A percentile compares a stretch with the other conserved stretches of the same genome.
phyloP scores from a whole-genome alignment of 345 rosid species.

The Ricinus communis region DNA sequence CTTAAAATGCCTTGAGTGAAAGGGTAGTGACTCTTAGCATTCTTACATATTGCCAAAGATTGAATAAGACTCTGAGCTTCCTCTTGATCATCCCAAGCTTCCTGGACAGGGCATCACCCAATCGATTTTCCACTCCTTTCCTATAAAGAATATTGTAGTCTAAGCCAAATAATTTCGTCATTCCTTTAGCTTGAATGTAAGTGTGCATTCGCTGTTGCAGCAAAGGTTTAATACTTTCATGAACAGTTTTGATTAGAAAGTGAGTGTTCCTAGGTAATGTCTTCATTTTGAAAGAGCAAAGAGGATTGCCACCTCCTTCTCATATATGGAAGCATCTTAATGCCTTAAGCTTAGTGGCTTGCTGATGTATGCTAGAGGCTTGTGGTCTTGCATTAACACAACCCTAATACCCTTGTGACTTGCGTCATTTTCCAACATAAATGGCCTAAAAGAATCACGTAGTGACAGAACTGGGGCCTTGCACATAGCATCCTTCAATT shows the following conservation, averaged over 20 bases:
- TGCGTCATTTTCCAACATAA: background rate
- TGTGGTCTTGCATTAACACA: too few relatives aligned
- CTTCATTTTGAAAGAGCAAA: background rate
- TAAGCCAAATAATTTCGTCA: background rate
- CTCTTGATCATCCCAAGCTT: background rate
- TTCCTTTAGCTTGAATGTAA: background rate
- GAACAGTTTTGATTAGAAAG: background rate
- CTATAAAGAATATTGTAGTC: background rate
- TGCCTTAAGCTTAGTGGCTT: background rate
- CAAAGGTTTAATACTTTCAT: too few relatives aligned
- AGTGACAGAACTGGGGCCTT: background rate
- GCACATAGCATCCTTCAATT: background rate
- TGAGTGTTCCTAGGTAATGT: background rate
- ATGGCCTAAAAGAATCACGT: background rate
- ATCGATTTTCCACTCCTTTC: background rate
- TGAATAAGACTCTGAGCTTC: too few relatives aligned
- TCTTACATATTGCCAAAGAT: too few relatives aligned
- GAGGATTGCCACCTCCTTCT: background rate
- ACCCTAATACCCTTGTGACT: too few relatives aligned
- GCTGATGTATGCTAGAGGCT: background rate
- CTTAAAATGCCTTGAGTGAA: background rate
- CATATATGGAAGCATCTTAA: background rate
- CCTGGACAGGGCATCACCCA: background rate
- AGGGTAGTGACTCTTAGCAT: too few relatives aligned
- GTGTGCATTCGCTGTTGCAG: background rate